A percentile compares a stretch with the other conserved stretches of the same genome.
These are phyloP conservation scores for Kluyveromyces sp. DNA, from an alignment of 1,139 yeast species.

Conservation along the genomic window DNA sequence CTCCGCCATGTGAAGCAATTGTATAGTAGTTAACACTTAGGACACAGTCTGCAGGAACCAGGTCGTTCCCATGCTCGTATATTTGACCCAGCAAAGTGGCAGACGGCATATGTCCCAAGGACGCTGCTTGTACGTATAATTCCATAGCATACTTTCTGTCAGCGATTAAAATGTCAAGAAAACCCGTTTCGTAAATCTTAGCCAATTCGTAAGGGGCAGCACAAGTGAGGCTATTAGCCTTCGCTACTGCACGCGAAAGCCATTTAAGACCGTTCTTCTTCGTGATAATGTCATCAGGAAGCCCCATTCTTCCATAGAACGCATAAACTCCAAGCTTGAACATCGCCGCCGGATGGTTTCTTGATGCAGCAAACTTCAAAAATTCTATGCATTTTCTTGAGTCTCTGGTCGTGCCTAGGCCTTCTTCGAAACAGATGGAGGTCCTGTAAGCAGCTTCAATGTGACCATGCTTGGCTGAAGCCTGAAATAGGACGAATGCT, in stretches of 20 bases:
- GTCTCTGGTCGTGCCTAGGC: constrained; percentile 86
- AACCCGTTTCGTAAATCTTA: constrained; percentile 76
- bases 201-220: constrained; percentile 94
- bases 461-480: constrained; percentile 92
- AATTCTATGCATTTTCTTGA: constrained; percentile 80
- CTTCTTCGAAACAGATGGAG: constrained; percentile 87
- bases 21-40: constrained; percentile 89
- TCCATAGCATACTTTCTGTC: constrained; percentile 83
- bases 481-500: constrained; percentile 68
- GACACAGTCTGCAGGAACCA: constrained; percentile 75
- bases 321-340: constrained; percentile 83
- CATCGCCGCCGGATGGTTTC: constrained; percentile 94
- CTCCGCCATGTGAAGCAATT: constrained; percentile 83
- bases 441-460: constrained; percentile 87
- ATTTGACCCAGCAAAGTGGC: constrained; percentile 74
- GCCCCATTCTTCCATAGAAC: constrained; percentile 78
- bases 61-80: constrained; percentile 73
- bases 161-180: constrained; percentile 75
- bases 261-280: constrained; percentile 88
- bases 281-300: constrained; percentile 57
- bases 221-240: constrained; percentile 76
- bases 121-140: constrained; percentile 82
- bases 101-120: constrained; percentile 76
- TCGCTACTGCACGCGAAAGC: constrained; percentile 80
- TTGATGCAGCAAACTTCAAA: constrained; percentile 79